Conservation (phyloP, 1,284 basidiomycete species). For the Cryptococcus amylolentus region DNA sequence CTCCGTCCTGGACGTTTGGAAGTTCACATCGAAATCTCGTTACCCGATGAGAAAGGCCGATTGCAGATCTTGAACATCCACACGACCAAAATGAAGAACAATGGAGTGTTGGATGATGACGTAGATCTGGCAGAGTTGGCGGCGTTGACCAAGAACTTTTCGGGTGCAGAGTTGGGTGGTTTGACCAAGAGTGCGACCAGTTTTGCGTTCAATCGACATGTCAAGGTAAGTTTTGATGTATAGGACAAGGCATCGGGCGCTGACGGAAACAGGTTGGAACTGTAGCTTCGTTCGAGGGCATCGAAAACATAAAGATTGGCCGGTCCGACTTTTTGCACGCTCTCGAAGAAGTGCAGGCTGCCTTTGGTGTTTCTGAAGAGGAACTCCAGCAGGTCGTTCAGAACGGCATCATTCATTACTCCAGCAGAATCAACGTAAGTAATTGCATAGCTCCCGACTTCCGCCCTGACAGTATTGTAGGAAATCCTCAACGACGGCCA, state of each 20-base stretch:
- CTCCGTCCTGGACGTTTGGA: constrained; percentile 97
- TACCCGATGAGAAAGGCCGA: constrained; percentile 91
- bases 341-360: constrained; percentile 91
- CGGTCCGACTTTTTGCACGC: constrained; percentile 85
- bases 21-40: constrained; percentile 99
- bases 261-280: constrained; percentile 66
- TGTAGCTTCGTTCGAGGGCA: constrained; percentile 93
- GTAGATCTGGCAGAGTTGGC: constrained; percentile 86
- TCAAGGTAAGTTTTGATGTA: constrained; percentile 60
- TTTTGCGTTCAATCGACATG: constrained; percentile 96
- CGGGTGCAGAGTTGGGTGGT: constrained; percentile 93
- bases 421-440: constrained; percentile 58
- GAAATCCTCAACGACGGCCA: constrained; percentile 85
- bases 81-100: constrained; percentile 87
- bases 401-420: constrained; percentile 97
- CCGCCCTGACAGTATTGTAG: constrained; percentile 49
- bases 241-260: not conserved
- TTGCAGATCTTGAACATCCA: constrained; percentile 94
- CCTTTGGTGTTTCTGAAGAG: constrained; percentile 97
- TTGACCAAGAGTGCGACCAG: constrained; percentile 96
- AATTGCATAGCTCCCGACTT: not conserved
- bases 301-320: constrained; percentile 88
- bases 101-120: constrained; percentile 84
- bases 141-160: constrained; percentile 89
- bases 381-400: constrained; percentile 90